These are phyloP conservation scores for Melastoma candidum DNA, from an alignment of 441 rosid genomes.

Conservation along the genomic window DNA sequence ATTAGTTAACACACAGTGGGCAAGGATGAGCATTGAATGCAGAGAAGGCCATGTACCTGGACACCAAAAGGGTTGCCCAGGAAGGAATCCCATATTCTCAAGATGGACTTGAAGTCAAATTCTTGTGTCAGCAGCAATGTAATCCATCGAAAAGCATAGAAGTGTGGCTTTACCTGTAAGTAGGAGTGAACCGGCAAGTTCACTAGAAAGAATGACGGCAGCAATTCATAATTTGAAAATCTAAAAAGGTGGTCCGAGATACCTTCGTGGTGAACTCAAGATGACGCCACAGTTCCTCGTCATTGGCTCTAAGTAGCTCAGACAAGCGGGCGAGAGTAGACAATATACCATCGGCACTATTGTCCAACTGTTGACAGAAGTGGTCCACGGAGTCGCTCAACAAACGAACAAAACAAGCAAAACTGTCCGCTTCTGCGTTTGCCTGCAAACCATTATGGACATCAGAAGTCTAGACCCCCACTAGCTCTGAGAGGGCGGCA, in stretches of 20 bases:
- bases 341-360: slow-evolving; percentile 58
- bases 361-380: slow-evolving; percentile 60
- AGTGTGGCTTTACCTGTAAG: slow-evolving; percentile 61
- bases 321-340: slow-evolving; percentile 51
- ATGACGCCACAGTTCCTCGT: slow-evolving; percentile 63
- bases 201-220: neutral
- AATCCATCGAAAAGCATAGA: slow-evolving; percentile 73
- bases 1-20: neutral
- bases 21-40: neutral
- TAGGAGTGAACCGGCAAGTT: too few species aligned
- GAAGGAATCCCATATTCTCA: slow-evolving; percentile 72
- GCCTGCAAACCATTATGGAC: slow-evolving; percentile 21
- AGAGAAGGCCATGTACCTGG: slow-evolving; percentile 26
- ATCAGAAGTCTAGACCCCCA: too few species aligned
- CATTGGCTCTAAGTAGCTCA: slow-evolving; percentile 44
- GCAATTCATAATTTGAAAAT: neutral
- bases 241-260: slow-evolving; percentile 9
- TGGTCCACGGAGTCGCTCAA: slow-evolving; percentile 65
- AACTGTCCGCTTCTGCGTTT: slow-evolving; percentile 68
- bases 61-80: slow-evolving; percentile 52
- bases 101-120: slow-evolving; percentile 45
- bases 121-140: slow-evolving; percentile 68
- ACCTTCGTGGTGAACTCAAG: slow-evolving; percentile 51
- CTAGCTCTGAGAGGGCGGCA: too few species aligned
- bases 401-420: slow-evolving; percentile 53